A percentile compares a stretch with the other conserved stretches of the same genome.
phyloP scores from a whole-genome alignment of 805 yeast genomes.

The Candida cerambycidarum region DNA sequence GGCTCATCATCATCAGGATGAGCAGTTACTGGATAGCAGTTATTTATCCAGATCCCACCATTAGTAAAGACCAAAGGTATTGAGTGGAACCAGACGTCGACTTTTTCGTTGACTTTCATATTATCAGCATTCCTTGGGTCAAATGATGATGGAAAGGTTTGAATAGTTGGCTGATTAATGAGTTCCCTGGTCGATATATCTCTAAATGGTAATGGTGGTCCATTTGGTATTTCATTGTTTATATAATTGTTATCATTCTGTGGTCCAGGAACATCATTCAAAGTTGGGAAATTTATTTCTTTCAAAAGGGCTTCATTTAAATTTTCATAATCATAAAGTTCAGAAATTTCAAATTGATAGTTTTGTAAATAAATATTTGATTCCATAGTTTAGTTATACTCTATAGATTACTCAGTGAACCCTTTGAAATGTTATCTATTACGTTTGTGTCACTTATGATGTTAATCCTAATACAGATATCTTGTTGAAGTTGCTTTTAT shows the following conservation, averaged over 20 bases:
- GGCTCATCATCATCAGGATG: slow-evolving; percentile 23
- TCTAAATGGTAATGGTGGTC: background rate
- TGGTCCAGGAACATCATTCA: background rate
- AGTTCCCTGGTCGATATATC: background rate
- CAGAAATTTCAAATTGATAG: background rate
- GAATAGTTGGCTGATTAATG: background rate
- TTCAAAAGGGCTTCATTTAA: background rate
- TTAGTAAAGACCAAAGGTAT: slow-evolving; percentile 47
- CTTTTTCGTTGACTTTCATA: slow-evolving; percentile 69
- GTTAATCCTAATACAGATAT: no score
- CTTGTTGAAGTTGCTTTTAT: no score
- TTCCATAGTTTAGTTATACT: background rate
- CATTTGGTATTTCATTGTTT: background rate
- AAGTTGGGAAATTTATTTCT: background rate
- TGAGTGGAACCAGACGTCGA: slow-evolving; percentile 58
- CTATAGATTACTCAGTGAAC: no score
- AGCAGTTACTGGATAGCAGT: slow-evolving; percentile 53
- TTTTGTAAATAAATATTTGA: background rate
- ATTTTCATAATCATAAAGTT: background rate
- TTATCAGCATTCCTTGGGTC: slow-evolving; percentile 62
- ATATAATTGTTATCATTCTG: no score
- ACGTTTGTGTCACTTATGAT: no score
- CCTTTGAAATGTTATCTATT: no score
- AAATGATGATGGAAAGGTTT: slow-evolving; percentile 32
- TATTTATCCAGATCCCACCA: slow-evolving; percentile 16